Conservation (phyloP, 1,139 yeast genomes). For the Saccharomyces hybrid region DNA sequence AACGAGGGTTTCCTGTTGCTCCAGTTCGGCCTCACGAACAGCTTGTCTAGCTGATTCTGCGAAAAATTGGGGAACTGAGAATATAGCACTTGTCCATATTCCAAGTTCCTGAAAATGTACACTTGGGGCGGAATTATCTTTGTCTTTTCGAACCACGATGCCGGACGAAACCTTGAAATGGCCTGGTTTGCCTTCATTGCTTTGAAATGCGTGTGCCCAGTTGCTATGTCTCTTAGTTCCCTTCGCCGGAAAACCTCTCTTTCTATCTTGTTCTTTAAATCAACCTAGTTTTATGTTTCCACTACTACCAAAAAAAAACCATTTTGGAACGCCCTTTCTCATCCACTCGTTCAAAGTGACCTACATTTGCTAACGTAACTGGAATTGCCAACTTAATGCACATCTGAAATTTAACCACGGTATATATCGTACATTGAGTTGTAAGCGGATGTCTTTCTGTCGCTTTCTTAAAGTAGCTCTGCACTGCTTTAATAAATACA, state of each 20-base stretch:
- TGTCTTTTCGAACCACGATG: constrained; percentile 44
- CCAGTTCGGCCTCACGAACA: constrained; percentile 77
- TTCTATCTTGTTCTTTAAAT: neutral
- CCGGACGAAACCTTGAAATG: constrained; percentile 33
- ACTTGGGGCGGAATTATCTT: constrained; percentile 70
- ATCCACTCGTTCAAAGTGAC: neutral
- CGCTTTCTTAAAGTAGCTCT: neutral
- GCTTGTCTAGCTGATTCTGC: constrained; percentile 63
- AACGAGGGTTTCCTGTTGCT: constrained; percentile 70
- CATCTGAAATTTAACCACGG: neutral
- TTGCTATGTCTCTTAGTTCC: neutral
- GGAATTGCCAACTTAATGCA: neutral
- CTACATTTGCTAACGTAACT: neutral
- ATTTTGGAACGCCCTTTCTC: neutral
- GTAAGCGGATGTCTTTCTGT: neutral
- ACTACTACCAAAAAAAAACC: neutral
- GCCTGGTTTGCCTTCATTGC: constrained; percentile 11
- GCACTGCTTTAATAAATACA: neutral
- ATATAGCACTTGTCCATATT: constrained; percentile 82
- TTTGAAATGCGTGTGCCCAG: neutral
- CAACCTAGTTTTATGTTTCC: neutral
- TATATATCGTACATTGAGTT: constrained; percentile 1
- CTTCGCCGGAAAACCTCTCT: neutral
- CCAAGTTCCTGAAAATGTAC: constrained; percentile 73
- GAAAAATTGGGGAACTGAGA: constrained; percentile 68